These are phyloP conservation scores for Phoenix dactylifera DNA, from an alignment of 176 grass and related monocot species.

Conservation along the genomic window DNA sequence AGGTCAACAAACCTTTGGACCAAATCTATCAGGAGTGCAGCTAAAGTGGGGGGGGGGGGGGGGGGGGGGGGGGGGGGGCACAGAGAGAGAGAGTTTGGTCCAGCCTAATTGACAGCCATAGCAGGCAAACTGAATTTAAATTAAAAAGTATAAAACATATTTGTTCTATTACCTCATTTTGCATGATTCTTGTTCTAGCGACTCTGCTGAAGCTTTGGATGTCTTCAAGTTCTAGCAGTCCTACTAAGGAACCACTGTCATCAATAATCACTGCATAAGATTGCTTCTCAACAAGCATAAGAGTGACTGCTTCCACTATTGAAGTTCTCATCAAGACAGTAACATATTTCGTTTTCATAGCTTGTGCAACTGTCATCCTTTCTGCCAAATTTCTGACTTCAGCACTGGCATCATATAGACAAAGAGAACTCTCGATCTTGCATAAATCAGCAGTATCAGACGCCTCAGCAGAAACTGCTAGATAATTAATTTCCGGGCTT, in stretches of 20 bases:
- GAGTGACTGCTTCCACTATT: slow-evolving; percentile 43
- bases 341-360: slow-evolving; percentile 61
- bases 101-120: too few species aligned
- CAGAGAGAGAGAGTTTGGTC: too few species aligned
- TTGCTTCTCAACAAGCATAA: slow-evolving; percentile 64
- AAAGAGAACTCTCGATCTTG: slow-evolving; percentile 68
- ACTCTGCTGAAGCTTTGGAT: slow-evolving; percentile 59
- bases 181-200: slow-evolving; percentile 9
- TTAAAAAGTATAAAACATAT: background rate
- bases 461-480: slow-evolving; percentile 18
- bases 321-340: slow-evolving; percentile 45
- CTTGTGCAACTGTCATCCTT: slow-evolving; percentile 58
- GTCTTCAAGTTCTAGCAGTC: slow-evolving; percentile 54
- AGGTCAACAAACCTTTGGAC: too few species aligned
- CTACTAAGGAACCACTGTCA: slow-evolving; percentile 25
- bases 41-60: too few species aligned
- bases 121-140: background rate
- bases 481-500: slow-evolving; percentile 12
- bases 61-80: too few species aligned
- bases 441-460: slow-evolving; percentile 38
- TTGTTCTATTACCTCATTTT: slow-evolving; percentile 30
- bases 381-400: slow-evolving; percentile 23
- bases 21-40: too few species aligned
- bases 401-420: slow-evolving; percentile 42
- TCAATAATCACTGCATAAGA: slow-evolving; percentile 51